These are phyloP conservation scores for Xylariaceae sp. DNA, from an alignment of 2,329 filamentous ascomycete genomes.

Conservation along the genomic window DNA sequence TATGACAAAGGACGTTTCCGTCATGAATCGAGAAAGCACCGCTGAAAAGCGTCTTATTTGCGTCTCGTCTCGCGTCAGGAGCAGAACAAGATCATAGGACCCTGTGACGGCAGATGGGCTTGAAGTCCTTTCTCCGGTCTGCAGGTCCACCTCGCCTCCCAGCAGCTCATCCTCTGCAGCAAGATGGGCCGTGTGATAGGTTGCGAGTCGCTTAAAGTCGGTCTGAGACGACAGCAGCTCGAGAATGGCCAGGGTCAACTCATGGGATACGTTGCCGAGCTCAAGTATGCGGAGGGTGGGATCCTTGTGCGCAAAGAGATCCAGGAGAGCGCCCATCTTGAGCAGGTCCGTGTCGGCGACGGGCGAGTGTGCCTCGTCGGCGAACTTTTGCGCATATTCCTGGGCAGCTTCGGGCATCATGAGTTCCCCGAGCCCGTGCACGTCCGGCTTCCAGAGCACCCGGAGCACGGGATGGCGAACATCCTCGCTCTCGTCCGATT, in stretches of 20 bases:
- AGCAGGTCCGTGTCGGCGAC: background rate
- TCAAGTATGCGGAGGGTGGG: constrained; percentile 5
- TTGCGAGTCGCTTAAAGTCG: constrained; percentile 3
- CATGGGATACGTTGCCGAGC: background rate
- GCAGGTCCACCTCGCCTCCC: background rate
- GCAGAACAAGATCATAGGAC: constrained; percentile 1
- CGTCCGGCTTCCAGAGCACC: constrained; percentile 18
- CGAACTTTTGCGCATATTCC: background rate
- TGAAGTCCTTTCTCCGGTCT: background rate
- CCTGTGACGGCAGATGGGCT: background rate
- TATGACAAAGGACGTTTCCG: no score
- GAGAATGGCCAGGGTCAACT: background rate
- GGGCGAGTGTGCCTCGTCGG: background rate
- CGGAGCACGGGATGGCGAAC: constrained; percentile 14
- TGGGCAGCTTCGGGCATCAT: background rate
- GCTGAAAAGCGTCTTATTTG: no score
- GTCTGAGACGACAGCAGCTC: background rate
- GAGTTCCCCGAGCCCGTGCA: constrained; percentile 7
- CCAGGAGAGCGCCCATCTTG: background rate
- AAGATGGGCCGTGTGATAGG: constrained; percentile 2
- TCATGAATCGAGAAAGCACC: no score
- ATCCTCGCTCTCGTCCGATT: background rate
- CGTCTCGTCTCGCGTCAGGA: background rate
- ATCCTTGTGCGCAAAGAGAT: constrained; percentile 13
- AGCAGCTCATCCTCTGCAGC: background rate